Conservation (phyloP, 2,329 filamentous ascomycete species). For the Xylaria sp. region DNA sequence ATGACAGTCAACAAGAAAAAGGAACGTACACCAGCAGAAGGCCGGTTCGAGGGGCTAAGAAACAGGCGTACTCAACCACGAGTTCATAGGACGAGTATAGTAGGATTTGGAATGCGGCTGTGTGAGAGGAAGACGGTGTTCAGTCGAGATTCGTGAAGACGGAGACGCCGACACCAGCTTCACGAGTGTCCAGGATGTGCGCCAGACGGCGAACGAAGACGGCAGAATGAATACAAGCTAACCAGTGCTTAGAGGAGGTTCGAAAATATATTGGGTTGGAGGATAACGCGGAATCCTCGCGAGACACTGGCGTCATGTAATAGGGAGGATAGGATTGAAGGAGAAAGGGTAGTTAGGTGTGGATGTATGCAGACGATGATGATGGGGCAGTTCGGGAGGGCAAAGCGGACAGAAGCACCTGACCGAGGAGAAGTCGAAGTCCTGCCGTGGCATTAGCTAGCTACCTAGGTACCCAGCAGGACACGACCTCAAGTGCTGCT, state of each 20-base stretch:
- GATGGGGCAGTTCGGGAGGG: slow-evolving; percentile 4
- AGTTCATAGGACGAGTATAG: background rate
- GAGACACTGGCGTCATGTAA: background rate
- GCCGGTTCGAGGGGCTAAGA: background rate
- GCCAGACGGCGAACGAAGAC: background rate
- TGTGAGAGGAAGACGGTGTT: background rate
- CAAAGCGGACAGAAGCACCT: slow-evolving; percentile 1
- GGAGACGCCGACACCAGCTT: background rate
- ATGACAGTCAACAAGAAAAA: background rate
- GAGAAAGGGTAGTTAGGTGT: background rate
- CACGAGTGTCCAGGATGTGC: background rate
- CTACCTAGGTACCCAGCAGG: too few species aligned
- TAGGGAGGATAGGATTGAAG: slow-evolving; percentile 9
- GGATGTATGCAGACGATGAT: background rate
- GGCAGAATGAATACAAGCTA: slow-evolving; percentile 11
- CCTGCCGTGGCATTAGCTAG: too few species aligned
- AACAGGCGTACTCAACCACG: background rate
- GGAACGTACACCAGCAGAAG: background rate
- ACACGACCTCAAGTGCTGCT: too few species aligned
- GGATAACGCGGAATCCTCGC: slow-evolving; percentile 4
- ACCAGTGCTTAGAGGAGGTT: slow-evolving; percentile 6
- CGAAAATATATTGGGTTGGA: slow-evolving; percentile 3
- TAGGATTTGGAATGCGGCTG: background rate
- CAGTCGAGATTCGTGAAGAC: background rate
- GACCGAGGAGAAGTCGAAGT: slow-evolving; percentile 12